Evolutionary conservation across 1,284 basidiomycete species (phyloP).

Genomic region (Phlebopus sp.): DNA sequence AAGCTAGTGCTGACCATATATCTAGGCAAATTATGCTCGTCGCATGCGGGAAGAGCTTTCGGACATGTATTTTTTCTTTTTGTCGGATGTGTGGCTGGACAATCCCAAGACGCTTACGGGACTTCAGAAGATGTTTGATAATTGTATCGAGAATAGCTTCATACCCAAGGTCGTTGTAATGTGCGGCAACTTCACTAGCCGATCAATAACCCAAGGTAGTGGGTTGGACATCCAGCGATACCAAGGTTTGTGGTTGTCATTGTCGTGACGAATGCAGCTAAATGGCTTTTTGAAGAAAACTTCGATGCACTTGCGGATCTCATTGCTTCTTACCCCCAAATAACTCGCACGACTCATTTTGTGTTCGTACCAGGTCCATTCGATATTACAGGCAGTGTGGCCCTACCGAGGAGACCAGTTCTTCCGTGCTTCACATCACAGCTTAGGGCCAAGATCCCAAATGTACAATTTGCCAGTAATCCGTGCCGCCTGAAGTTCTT

Average conservation of each 20-base stretch:
- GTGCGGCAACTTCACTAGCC: slow-evolving; percentile 93
- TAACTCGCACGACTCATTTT: slow-evolving; percentile 82
- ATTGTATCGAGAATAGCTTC: slow-evolving; percentile 86
- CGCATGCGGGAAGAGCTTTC: slow-evolving; percentile 66
- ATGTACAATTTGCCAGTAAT: slow-evolving; percentile 83
- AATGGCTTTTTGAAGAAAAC: slow-evolving; percentile 53
- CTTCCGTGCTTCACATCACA: slow-evolving; percentile 71
- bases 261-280: background rate
- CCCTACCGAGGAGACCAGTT: slow-evolving; percentile 78
- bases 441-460: slow-evolving; percentile 70
- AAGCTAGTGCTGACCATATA: slow-evolving; percentile 4
- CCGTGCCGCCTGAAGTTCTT: slow-evolving; percentile 96
- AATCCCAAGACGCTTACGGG: slow-evolving; percentile 79
- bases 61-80: slow-evolving; percentile 87
- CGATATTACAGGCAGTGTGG: slow-evolving; percentile 78
- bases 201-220: slow-evolving; percentile 75
- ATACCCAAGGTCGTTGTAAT: slow-evolving; percentile 86
- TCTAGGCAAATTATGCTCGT: slow-evolving; percentile 54
- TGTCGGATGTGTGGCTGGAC: slow-evolving; percentile 96
- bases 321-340: slow-evolving; percentile 74
- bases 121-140: slow-evolving; percentile 84
- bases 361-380: slow-evolving; percentile 92
- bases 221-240: slow-evolving; percentile 79
- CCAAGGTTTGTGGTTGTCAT: slow-evolving; percentile 54
- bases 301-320: slow-evolving; percentile 87